phyloP scores from a whole-genome alignment of 805 yeast species.

The Candida ficus region DNA sequence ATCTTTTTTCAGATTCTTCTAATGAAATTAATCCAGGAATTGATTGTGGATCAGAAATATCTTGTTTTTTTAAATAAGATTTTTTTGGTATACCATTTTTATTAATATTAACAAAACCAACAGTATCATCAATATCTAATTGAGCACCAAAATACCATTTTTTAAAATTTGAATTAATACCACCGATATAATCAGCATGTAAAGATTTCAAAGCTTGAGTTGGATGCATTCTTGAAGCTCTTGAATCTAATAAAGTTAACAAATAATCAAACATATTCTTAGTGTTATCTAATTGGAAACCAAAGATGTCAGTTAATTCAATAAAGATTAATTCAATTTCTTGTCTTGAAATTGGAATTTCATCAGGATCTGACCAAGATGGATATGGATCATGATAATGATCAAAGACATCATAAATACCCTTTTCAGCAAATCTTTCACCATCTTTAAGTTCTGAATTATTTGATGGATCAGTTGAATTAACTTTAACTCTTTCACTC shows the following conservation, averaged over 20 bases:
- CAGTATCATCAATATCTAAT: constrained; percentile 53
- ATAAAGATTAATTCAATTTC: constrained; percentile 55
- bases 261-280: constrained; percentile 64
- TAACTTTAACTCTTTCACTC: constrained; percentile 32
- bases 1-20: constrained; percentile 41
- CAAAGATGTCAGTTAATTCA: constrained; percentile 50
- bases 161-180: constrained; percentile 58
- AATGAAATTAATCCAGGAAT: constrained; percentile 19
- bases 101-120: constrained; percentile 31
- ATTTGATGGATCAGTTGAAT: constrained; percentile 27
- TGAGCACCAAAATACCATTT: constrained; percentile 78
- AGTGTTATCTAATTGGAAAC: constrained; percentile 64
- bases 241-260: constrained; percentile 57
- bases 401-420: constrained; percentile 38
- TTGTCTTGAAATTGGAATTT: constrained; percentile 43
- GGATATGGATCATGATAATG: constrained; percentile 46
- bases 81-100: constrained; percentile 23
- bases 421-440: constrained; percentile 34
- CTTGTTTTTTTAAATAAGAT: constrained; percentile 6
- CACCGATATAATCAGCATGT: constrained; percentile 76
- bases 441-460: constrained; percentile 25
- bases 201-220: constrained; percentile 49
- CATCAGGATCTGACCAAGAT: constrained; percentile 37
- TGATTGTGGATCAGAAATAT: neutral
- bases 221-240: constrained; percentile 62